phyloP scores from a whole-genome alignment of 495 filamentous ascomycete species.

The Penicillium waksmanii region DNA sequence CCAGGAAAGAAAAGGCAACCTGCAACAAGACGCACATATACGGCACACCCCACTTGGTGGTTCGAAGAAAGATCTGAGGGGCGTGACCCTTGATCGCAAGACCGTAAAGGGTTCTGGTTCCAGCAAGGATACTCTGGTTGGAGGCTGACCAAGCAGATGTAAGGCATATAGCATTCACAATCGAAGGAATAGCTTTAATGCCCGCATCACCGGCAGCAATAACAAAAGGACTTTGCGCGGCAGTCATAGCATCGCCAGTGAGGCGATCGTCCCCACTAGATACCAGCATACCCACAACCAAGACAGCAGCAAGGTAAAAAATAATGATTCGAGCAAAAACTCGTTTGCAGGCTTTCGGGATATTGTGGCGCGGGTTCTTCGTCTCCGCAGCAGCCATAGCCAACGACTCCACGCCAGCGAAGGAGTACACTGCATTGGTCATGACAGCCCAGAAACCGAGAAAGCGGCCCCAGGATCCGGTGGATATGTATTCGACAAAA shows the following conservation, averaged over 20 bases:
- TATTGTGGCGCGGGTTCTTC: conserved; percentile 44
- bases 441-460: conserved; percentile 64
- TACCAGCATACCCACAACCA: conserved; percentile 53
- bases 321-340: conserved; percentile 48
- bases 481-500: conserved; percentile 51
- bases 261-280: conserved; percentile 55
- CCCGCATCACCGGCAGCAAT: conserved; percentile 50
- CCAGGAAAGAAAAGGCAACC: conserved; percentile 56
- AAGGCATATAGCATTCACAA: conserved; percentile 54
- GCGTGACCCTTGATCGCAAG: conserved; percentile 50
- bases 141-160: conserved; percentile 55
- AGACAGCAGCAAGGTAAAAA: conserved; percentile 48
- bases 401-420: conserved; percentile 58
- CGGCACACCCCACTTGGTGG: conserved; percentile 63
- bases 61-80: conserved; percentile 54
- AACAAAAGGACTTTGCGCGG: conserved; percentile 56
- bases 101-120: conserved; percentile 51
- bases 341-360: conserved; percentile 49
- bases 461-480: conserved; percentile 47
- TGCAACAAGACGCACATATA: conserved; percentile 60
- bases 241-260: conserved; percentile 37
- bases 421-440: conserved; percentile 62
- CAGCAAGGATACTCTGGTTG: conserved; percentile 51
- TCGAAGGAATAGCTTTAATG: conserved; percentile 51
- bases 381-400: conserved; percentile 57